Conservation (phyloP, 2,329 filamentous ascomycete genomes). For the Ophiostoma pallidulum region DNA sequence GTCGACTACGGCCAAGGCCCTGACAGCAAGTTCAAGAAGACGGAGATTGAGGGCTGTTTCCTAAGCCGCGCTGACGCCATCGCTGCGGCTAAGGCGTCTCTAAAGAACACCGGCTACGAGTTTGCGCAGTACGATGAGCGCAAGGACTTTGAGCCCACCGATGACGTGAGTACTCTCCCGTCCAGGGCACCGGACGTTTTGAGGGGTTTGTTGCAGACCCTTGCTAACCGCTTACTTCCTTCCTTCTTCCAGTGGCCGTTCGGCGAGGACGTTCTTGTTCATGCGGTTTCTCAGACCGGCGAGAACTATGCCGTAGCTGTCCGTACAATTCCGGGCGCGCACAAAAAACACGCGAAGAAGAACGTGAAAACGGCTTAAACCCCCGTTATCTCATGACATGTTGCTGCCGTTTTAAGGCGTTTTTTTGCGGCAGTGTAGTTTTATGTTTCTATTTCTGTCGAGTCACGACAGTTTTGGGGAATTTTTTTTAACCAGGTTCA, state of each 20-base stretch:
- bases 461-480: too few relatives aligned
- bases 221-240: too few relatives aligned
- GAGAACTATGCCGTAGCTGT: constrained; percentile 32
- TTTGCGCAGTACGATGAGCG: constrained; percentile 29
- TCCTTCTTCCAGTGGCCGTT: constrained; percentile 29
- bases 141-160: constrained; percentile 14
- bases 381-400: too few relatives aligned
- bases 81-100: constrained; percentile 25
- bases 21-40: constrained; percentile 24
- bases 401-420: too few relatives aligned
- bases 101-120: constrained; percentile 19
- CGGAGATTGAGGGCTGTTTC: constrained; percentile 32
- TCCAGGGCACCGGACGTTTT: too few relatives aligned
- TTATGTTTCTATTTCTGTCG: background rate
- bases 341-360: constrained; percentile 19
- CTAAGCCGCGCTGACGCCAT: constrained; percentile 25
- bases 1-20: constrained; percentile 32
- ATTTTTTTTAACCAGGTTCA: too few relatives aligned
- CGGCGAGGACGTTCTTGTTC: constrained; percentile 34
- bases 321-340: constrained; percentile 23
- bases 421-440: background rate
- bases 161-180: constrained; percentile 3
- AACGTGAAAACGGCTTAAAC: constrained; percentile 1
- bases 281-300: constrained; percentile 33
- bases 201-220: too few relatives aligned